These are phyloP conservation scores for Aegilops tauschii DNA, from an alignment of 176 grass and related monocot genomes.

Conservation along the genomic window DNA sequence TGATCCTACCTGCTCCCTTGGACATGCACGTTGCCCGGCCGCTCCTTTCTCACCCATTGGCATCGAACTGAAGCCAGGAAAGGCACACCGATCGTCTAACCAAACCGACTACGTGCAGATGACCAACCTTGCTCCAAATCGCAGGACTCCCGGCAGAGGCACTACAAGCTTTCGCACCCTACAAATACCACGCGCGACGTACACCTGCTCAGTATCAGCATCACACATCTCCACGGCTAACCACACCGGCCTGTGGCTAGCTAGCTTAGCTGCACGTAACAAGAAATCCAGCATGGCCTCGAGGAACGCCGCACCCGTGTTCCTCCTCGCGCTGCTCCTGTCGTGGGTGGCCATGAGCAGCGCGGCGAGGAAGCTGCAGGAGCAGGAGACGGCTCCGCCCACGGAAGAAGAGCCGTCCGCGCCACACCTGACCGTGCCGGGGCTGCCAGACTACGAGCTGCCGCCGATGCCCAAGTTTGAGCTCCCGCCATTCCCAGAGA, in stretches of 20 bases:
- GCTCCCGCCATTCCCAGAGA: background rate
- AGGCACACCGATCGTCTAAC: background rate
- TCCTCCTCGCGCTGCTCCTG: background rate
- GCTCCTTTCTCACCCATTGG: background rate
- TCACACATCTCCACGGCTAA: background rate
- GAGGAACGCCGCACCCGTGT: background rate
- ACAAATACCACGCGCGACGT: background rate
- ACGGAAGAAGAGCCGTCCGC: background rate
- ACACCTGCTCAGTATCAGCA: background rate
- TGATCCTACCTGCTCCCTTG: background rate
- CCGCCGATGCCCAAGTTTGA: slow-evolving; percentile 3
- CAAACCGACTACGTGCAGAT: background rate
- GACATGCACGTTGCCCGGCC: background rate
- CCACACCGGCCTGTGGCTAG: too few species aligned
- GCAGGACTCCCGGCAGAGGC: background rate
- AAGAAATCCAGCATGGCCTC: background rate
- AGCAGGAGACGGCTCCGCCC: background rate
- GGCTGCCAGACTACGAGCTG: background rate
- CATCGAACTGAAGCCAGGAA: background rate
- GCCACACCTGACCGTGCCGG: background rate
- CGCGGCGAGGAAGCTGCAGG: slow-evolving; percentile 4
- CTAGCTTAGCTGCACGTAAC: background rate
- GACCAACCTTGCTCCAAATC: background rate
- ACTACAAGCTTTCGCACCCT: background rate
- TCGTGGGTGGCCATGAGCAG: background rate